Base-by-base conservation (phyloP, 352 stramenopile genomes). In the Pythium sukuiense region DNA sequence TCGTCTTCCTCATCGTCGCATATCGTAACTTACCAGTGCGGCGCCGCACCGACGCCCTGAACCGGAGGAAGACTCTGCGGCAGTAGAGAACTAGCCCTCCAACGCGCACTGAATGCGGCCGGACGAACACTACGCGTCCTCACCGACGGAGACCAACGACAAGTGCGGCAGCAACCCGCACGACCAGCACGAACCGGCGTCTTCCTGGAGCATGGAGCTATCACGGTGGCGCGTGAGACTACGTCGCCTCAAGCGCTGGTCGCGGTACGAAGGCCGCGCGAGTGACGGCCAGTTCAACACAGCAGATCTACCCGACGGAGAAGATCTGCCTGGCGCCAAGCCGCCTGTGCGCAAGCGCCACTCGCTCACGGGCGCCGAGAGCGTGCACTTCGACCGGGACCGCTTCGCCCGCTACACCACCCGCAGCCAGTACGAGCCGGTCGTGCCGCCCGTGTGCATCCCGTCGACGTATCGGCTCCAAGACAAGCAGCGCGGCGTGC, bases 391-490 rank as follows among this genome's bases (percentile, higher is more conserved):
- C 37, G 29, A 30, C 35, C 49, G 6, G 24, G 50, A 26, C 35
- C 37, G 20, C 12, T 55, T 12, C 49, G 49, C 20, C 33, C 20
- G 26, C 5, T 35, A 45, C 30, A 33, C 41, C 6, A 9, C 41
- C 0, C 41, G 41, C 41, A 26, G n/a, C 16, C 41, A 27, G n/a
- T 65, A 69, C 55, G 54, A 73, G 61, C 59, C 14, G 11, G 70
- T 77, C 30, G 59, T 72, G 20, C 66, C 70, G 16, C 70, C 70
- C 16, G 70, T 76, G 35, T 32, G 59, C n/a, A 73, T 76, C 57
- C 70, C 70, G 2, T n/a, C 30, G 29, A 61, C 59, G 49, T 76
- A 76, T 30, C 67, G 67, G 8, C 56, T 62, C 30, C 52, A 68
- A 49, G 70, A 72, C 50, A 55, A 56, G 13, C 52, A 67, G 1